phyloP scores from a whole-genome alignment of 2,329 filamentous ascomycete genomes.

The Alternaria gansuensis region DNA sequence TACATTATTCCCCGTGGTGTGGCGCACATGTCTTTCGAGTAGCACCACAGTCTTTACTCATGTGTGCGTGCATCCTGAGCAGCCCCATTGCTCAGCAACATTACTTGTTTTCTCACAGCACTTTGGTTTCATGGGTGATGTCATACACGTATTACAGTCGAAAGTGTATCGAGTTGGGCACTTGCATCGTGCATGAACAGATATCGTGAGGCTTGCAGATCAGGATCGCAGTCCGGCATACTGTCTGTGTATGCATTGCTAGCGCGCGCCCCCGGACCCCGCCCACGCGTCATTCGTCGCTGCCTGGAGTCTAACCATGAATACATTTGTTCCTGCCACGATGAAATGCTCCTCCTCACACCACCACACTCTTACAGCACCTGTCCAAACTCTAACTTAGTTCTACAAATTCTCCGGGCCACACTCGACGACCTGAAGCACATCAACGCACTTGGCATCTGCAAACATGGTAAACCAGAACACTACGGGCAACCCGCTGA shows the following conservation, averaged over 20 bases:
- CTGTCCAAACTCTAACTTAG: not conserved
- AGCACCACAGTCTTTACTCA: slow-evolving; percentile 4
- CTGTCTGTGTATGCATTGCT: slow-evolving; percentile 10
- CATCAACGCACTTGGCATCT: not conserved
- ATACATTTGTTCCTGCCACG: not conserved
- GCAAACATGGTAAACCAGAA: slow-evolving; percentile 41
- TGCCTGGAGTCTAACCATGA: slow-evolving; percentile 15
- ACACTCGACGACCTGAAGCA: not conserved
- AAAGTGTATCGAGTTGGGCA: slow-evolving; percentile 7
- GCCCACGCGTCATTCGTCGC: slow-evolving; percentile 25
- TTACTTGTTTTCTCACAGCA: slow-evolving; percentile 6
- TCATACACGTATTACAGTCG: slow-evolving; percentile 10
- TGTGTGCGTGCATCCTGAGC: slow-evolving; percentile 11
- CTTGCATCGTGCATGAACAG: slow-evolving; percentile 16
- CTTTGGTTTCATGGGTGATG: slow-evolving; percentile 11
- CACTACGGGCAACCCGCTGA: slow-evolving; percentile 55
- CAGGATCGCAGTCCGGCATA: slow-evolving; percentile 14
- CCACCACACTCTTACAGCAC: not conserved
- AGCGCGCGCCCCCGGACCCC: slow-evolving; percentile 35
- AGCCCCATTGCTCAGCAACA: slow-evolving; percentile 7
- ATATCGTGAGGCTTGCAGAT: slow-evolving; percentile 25
- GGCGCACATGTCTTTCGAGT: slow-evolving; percentile 22
- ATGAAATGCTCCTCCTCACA: not conserved
- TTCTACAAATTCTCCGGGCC: not conserved
- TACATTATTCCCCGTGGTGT: slow-evolving; percentile 36